Conservation (phyloP, 352 stramenopile species). For the Phytopythium cucurbitacearum region DNA sequence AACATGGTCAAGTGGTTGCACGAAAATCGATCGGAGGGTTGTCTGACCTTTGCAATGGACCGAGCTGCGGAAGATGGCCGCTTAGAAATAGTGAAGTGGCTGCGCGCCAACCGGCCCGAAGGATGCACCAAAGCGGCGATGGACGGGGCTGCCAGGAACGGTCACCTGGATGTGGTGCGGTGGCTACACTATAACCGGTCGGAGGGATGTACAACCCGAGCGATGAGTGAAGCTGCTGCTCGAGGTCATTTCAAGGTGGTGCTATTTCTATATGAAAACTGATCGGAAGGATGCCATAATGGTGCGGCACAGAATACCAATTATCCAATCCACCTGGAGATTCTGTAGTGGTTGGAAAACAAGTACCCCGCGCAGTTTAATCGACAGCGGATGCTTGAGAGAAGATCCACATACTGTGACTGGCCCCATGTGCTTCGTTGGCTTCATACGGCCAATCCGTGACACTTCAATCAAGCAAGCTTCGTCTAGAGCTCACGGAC, state of each 20-base stretch:
- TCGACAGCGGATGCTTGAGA: background rate
- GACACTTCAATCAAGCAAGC: no score
- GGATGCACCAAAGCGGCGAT: background rate
- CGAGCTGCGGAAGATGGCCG: background rate
- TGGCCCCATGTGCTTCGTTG: no score
- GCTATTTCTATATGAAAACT: background rate
- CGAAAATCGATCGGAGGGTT: background rate
- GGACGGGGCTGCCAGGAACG: no score
- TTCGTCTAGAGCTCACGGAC: no score
- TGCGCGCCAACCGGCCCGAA: background rate
- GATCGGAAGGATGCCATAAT: background rate
- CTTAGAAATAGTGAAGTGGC: background rate
- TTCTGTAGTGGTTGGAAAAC: background rate
- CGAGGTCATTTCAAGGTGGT: background rate
- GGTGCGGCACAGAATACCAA: background rate
- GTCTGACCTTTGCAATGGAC: background rate
- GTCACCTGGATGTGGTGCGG: no score
- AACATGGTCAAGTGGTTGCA: slow-evolving; percentile 12
- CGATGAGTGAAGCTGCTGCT: background rate
- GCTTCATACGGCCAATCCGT: no score
- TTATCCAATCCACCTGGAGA: background rate
- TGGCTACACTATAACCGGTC: background rate
- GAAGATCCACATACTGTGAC: background rate
- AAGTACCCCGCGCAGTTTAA: background rate
- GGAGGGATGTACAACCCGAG: background rate